A percentile compares a stretch with the other conserved stretches of the same genome.
Conservation (phyloP, 306 rosid species). For the Cucurbita pepo region DNA sequence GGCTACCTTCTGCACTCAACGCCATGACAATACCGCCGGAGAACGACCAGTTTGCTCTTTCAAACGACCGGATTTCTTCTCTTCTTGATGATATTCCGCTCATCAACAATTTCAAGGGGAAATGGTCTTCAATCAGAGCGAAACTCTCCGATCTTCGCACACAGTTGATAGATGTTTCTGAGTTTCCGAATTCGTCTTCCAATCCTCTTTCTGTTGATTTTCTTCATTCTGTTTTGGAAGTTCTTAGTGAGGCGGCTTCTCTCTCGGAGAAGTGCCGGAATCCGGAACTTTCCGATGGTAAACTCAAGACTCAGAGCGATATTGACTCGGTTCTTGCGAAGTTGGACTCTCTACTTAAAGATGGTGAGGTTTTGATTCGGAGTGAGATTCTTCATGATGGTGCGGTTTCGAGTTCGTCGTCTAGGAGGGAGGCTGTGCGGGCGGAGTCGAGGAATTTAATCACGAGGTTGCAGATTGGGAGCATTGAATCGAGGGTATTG, state of each 20-base stretch:
- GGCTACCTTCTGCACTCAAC: neutral
- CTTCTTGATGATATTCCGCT: conserved; percentile 35
- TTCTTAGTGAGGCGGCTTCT: conserved; percentile 36
- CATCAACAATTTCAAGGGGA: conserved; percentile 43
- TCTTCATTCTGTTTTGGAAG: conserved; percentile 26
- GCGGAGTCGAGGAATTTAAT: conserved; percentile 54
- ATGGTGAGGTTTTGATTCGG: conserved; percentile 53
- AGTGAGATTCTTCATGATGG: conserved; percentile 57
- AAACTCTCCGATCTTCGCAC: conserved; percentile 51
- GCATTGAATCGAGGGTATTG: conserved; percentile 29
- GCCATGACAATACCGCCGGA: conserved; percentile 43
- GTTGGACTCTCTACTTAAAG: conserved; percentile 44
- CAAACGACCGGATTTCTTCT: conserved; percentile 17
- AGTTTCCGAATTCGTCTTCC: conserved; percentile 26
- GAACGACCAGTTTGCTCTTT: conserved; percentile 19
- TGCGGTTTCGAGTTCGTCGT: conserved; percentile 18
- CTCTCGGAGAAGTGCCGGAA: conserved; percentile 37
- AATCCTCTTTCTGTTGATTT: conserved; percentile 59
- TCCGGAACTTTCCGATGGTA: conserved; percentile 30
- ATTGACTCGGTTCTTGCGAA: conserved; percentile 51
- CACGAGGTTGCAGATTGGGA: conserved; percentile 78
- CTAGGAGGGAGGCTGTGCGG: conserved; percentile 49
- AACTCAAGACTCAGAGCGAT: conserved; percentile 82
- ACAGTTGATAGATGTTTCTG: conserved; percentile 52
- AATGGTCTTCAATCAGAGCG: conserved; percentile 48